Evolutionary conservation across 2,329 filamentous ascomycete genomes (phyloP).

Genomic region (Dothidotthia symphoricarpi): DNA sequence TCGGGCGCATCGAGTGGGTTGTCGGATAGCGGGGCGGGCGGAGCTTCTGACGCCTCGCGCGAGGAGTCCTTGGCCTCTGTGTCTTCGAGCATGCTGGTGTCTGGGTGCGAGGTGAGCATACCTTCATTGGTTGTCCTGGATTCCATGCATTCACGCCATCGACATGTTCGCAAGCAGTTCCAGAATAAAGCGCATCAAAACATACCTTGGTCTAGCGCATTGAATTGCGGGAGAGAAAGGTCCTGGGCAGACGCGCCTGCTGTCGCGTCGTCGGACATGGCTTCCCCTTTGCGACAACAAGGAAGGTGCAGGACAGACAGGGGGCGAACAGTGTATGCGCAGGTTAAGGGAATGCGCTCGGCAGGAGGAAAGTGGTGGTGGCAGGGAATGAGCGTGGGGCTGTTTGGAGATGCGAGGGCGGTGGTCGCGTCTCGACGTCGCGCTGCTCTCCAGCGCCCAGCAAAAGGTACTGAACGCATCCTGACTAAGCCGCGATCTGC

Average conservation of each 20-base stretch:
- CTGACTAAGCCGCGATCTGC: no score
- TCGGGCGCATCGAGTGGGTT: conserved; percentile 69
- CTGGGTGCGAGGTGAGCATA: conserved; percentile 40
- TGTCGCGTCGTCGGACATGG: conserved; percentile 39
- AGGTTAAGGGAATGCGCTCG: no score
- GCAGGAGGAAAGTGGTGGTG: conserved; percentile 10
- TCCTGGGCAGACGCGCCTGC: conserved; percentile 31
- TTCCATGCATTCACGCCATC: neutral
- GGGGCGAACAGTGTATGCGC: no score
- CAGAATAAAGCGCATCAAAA: conserved; percentile 4
- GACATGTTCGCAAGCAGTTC: no score
- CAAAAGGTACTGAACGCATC: conserved; percentile 1
- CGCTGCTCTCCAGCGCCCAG: conserved; percentile 29
- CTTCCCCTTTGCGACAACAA: conserved; percentile 4
- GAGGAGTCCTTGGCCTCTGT: conserved; percentile 44
- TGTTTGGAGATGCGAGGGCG: conserved; percentile 27
- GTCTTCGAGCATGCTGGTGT: conserved; percentile 57
- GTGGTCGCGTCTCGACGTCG: conserved; percentile 34
- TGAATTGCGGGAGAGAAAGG: conserved; percentile 20
- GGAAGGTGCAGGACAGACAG: neutral
- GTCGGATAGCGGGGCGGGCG: conserved; percentile 56
- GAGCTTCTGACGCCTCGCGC: conserved; percentile 58
- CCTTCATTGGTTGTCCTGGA: no score
- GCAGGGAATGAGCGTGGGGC: conserved; percentile 27
- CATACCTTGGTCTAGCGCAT: conserved; percentile 37